Base-by-base conservation (phyloP, 139 green algal species). In the Micractinium conductrix region DNA sequence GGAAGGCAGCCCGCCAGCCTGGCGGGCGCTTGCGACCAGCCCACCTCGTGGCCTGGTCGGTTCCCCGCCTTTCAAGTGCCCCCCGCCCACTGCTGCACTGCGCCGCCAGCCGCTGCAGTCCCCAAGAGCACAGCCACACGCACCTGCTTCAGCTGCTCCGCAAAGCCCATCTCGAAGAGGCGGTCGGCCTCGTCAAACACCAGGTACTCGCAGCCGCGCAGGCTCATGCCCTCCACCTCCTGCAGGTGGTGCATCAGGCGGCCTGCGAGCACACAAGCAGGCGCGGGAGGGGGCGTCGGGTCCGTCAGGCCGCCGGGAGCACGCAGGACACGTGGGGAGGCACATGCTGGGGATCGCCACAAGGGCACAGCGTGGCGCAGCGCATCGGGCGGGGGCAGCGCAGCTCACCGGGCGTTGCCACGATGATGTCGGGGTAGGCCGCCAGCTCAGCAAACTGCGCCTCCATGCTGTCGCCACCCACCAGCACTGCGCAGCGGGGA, bases 91-190 rank as follows among this genome's bases (percentile, higher is more conserved):
- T n/a, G n/a, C n/a, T n/a, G n/a, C n/a, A n/a, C n/a, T n/a, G n/a
- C n/a, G n/a, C n/a, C n/a, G n/a, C n/a, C n/a, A n/a, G n/a, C n/a
- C n/a, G n/a, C n/a, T n/a, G n/a, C n/a, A n/a, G n/a, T n/a, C n/a
- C n/a, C n/a, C n/a, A n/a, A n/a, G n/a, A n/a, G n/a, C n/a, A n/a
- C n/a, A n/a, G n/a, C 10, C 28, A 35, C 74, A 80, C 75, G 35
- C 48, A 73, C 68, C 80, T 86, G 71, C 45, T 68, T 79, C 62
- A 98, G 85, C 93, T 99, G 97, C 33, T 96, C 92, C 2, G 93
- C 92, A 89, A 99, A 98, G 40, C 97, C 97, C 96, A 99, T 98
- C 88, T 99, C 97, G 81, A 99, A 99, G 75, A 99, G 92, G 14
- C 97, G 88, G 90, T 99, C 97, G 9, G 97, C 97, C 87, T 99